Evolutionary conservation across 2,329 filamentous ascomycete species (phyloP).

Genomic region (Chrysoporthe cubensis): DNA sequence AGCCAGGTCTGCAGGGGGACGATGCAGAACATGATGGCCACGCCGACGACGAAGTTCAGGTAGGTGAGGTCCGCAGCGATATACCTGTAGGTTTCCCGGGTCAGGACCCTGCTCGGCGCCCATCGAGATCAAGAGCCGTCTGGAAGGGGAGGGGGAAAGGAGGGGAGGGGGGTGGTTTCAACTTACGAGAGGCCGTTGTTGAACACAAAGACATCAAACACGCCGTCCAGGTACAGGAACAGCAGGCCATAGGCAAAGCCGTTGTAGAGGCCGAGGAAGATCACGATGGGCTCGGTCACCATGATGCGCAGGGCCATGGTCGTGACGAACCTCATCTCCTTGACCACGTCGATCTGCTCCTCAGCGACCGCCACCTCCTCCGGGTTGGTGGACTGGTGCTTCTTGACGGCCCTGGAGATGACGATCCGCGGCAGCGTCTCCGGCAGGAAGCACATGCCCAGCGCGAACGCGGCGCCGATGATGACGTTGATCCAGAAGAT

Average conservation of each 20-base stretch:
- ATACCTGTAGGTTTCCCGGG: conserved; percentile 19
- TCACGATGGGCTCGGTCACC: conserved; percentile 47
- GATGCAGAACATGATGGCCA: conserved; percentile 45
- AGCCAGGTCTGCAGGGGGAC: conserved; percentile 47
- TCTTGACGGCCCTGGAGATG: conserved; percentile 40
- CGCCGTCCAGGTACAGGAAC: conserved; percentile 47
- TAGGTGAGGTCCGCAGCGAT: conserved; percentile 45
- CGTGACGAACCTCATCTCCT: conserved; percentile 45
- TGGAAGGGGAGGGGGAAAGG: background rate
- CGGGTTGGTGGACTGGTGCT: conserved; percentile 36
- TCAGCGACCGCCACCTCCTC: conserved; percentile 39
- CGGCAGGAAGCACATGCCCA: conserved; percentile 43
- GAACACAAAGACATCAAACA: conserved; percentile 47
- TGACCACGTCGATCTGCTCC: conserved; percentile 41
- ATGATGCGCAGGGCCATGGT: conserved; percentile 49
- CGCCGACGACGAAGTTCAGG: conserved; percentile 48
- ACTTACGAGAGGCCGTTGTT: conserved; percentile 44
- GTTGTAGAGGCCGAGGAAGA: conserved; percentile 45
- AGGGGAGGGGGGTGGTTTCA: too few species aligned
- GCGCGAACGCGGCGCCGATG: conserved; percentile 42
- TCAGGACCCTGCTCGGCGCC: background rate
- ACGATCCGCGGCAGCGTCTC: conserved; percentile 46
- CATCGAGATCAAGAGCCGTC: background rate
- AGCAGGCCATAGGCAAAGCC: conserved; percentile 47
- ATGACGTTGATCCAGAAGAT: conserved; percentile 48